A percentile compares a stretch with the other conserved stretches of the same genome.
These are phyloP conservation scores for Rhodotorula toruloides DNA, from an alignment of 768 basidiomycete species.

Conservation along the genomic window DNA sequence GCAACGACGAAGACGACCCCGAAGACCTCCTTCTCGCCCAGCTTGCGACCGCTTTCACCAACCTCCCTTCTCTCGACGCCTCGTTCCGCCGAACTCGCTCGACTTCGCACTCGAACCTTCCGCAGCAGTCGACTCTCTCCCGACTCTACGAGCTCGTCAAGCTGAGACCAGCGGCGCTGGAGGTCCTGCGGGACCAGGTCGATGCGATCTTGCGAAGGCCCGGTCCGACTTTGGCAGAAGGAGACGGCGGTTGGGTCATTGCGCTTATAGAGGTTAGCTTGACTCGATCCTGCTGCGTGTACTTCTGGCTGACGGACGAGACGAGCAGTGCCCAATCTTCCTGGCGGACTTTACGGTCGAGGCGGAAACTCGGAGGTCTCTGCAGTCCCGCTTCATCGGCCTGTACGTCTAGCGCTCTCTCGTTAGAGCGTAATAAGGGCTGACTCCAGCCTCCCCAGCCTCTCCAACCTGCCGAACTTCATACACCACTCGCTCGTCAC, in stretches of 20 bases:
- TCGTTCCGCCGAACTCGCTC: conserved; percentile 1
- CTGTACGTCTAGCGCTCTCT: conserved; percentile 1
- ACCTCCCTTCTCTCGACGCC: conserved; percentile 14
- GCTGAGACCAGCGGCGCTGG: neutral
- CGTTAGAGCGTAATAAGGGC: no score
- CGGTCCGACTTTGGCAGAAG: neutral
- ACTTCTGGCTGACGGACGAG: neutral
- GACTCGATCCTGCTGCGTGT: no score
- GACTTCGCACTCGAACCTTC: neutral
- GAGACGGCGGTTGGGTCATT: conserved; percentile 17
- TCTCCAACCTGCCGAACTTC: conserved; percentile 1
- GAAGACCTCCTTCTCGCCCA: conserved; percentile 5
- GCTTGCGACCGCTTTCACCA: conserved; percentile 4
- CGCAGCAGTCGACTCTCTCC: neutral
- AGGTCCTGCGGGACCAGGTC: neutral
- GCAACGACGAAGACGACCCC: neutral
- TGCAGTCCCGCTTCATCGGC: conserved; percentile 21
- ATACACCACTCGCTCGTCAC: conserved; percentile 22
- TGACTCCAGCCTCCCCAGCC: no score
- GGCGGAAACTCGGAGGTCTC: neutral
- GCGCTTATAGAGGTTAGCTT: conserved; percentile 26
- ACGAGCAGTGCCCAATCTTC: conserved; percentile 11
- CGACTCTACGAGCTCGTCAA: conserved; percentile 9
- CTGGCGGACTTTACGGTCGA: neutral
- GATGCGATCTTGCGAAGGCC: conserved; percentile 7